Conservation (phyloP, 1,284 basidiomycete species). For the Sanghuangporus sanghuang region DNA sequence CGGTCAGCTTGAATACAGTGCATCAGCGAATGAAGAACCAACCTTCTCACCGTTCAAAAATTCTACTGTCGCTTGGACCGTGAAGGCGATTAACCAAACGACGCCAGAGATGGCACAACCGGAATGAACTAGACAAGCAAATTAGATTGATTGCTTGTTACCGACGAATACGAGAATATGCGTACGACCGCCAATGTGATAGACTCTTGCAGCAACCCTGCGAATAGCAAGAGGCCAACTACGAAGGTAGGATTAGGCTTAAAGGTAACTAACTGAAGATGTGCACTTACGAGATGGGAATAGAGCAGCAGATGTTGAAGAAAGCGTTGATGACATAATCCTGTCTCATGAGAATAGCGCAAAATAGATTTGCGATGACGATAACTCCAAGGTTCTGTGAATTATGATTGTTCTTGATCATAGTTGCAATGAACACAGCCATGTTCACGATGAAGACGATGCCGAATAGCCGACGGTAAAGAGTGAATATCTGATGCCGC, state of each 20-base stretch:
- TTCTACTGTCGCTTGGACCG: conserved; percentile 50
- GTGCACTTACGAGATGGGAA: conserved; percentile 39
- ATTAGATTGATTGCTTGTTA: neutral
- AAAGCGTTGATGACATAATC: conserved; percentile 56
- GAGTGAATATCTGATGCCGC: conserved; percentile 47
- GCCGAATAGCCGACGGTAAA: conserved; percentile 54
- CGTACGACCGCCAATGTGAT: conserved; percentile 49
- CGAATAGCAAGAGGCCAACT: conserved; percentile 54
- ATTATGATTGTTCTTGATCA: conserved; percentile 36
- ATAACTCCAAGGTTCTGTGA: conserved; percentile 43
- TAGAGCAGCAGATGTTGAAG: conserved; percentile 46
- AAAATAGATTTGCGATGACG: conserved; percentile 48
- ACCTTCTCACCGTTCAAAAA: conserved; percentile 37
- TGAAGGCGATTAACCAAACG: conserved; percentile 48
- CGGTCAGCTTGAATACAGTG: neutral
- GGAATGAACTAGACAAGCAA: conserved; percentile 41
- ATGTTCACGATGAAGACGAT: conserved; percentile 51
- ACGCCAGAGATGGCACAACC: conserved; percentile 50
- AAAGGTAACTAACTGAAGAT: neutral
- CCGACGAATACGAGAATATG: neutral
- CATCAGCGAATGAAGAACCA: conserved; percentile 7
- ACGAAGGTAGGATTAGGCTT: conserved; percentile 10
- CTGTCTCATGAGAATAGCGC: conserved; percentile 55
- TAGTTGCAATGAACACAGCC: conserved; percentile 43
- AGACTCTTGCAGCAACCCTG: conserved; percentile 47